A percentile compares a stretch with the other conserved stretches of the same genome.
Conservation (phyloP, 805 yeast genomes). For the Schizosaccharomyces lindneri region DNA sequence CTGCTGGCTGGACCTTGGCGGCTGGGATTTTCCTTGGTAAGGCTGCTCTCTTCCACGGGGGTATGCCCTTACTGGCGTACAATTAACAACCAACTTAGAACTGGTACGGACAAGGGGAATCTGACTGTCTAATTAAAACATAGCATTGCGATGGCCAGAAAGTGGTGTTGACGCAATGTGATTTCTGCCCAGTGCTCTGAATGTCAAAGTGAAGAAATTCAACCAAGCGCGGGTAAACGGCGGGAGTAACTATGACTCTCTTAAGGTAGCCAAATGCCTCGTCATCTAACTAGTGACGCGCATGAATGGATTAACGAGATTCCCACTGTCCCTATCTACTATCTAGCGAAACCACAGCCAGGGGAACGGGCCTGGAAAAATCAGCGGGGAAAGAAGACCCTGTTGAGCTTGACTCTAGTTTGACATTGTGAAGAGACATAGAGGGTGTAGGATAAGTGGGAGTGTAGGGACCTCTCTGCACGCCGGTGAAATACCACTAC, state of each 20-base stretch:
- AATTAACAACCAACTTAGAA: constrained; percentile 10
- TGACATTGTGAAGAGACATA: constrained; percentile 19
- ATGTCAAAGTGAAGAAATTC: constrained; percentile 21
- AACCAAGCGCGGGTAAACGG: constrained; percentile 24
- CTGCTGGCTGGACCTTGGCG: neutral
- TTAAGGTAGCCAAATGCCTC: constrained; percentile 17
- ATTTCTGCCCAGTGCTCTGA: constrained; percentile 22
- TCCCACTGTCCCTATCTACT: constrained; percentile 14
- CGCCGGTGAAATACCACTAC: constrained; percentile 23
- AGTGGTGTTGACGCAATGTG: constrained; percentile 22
- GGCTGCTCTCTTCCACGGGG: constrained; percentile 2
- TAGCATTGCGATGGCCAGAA: constrained; percentile 22
- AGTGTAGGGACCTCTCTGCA: constrained; percentile 14
- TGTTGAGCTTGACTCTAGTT: constrained; percentile 20
- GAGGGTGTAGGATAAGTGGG: constrained; percentile 21
- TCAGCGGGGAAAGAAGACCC: constrained; percentile 19
- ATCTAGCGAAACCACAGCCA: constrained; percentile 14
- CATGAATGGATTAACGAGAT: constrained; percentile 10
- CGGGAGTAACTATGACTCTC: constrained; percentile 24
- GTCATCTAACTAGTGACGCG: constrained; percentile 10
- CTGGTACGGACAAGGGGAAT: constrained; percentile 18
- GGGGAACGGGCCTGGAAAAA: constrained; percentile 8
- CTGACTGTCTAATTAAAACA: constrained; percentile 23
- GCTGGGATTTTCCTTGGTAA: neutral
- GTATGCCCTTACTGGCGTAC: constrained; percentile 7